Evolutionary conservation across 257 asterid species (phyloP).

Genomic region (Eustoma russellianum): DNA sequence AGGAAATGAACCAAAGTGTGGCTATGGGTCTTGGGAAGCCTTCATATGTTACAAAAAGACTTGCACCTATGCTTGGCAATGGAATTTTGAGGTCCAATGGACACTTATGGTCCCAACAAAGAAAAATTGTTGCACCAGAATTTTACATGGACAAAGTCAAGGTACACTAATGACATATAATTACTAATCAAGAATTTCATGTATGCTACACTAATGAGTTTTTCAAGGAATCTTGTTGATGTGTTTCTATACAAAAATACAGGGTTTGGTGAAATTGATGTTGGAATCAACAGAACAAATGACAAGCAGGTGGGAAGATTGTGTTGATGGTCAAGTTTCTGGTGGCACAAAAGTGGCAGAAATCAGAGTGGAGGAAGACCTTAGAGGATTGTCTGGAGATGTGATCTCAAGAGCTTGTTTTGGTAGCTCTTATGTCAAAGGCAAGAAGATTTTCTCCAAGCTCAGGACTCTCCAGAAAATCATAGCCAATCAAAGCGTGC

Average conservation of each 20-base stretch:
- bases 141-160: slow-evolving; percentile 79
- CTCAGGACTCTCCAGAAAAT: slow-evolving; percentile 68
- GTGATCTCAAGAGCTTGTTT: slow-evolving; percentile 79
- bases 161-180: slow-evolving; percentile 27
- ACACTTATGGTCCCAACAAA: slow-evolving; percentile 63
- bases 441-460: slow-evolving; percentile 59
- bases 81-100: slow-evolving; percentile 84
- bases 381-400: slow-evolving; percentile 72
- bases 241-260: neutral
- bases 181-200: no score
- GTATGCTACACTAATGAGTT: neutral
- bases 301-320: slow-evolving; percentile 45
- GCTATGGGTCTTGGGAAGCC: slow-evolving; percentile 62
- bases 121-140: slow-evolving; percentile 72
- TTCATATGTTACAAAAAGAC: slow-evolving; percentile 64
- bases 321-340: slow-evolving; percentile 19
- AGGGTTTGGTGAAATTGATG: slow-evolving; percentile 78
- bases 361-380: slow-evolving; percentile 51
- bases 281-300: slow-evolving; percentile 47
- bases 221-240: neutral
- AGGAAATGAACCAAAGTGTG: slow-evolving; percentile 55
- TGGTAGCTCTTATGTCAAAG: slow-evolving; percentile 67
- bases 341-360: slow-evolving; percentile 35
- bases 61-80: slow-evolving; percentile 88
- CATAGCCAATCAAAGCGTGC: slow-evolving; percentile 43